Evolutionary conservation across 2,329 filamentous ascomycete genomes (phyloP).

Genomic region (Trichoderma atroviride): DNA sequence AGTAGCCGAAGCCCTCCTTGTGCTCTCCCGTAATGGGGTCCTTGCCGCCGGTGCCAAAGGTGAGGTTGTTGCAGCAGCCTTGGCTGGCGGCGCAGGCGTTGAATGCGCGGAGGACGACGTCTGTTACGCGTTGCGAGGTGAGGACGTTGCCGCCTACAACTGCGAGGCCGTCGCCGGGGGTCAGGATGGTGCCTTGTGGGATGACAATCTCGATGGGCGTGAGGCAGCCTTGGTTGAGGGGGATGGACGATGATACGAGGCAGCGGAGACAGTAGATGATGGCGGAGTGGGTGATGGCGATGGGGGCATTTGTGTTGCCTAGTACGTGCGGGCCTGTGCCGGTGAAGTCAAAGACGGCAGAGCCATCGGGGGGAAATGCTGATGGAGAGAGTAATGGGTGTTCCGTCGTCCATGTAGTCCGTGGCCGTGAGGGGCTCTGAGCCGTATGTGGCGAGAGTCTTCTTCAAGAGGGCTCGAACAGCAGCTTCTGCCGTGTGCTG

Average conservation of each 20-base stretch:
- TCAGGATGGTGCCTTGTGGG: constrained; percentile 71
- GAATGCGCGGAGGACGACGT: constrained; percentile 82
- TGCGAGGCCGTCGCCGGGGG: constrained; percentile 73
- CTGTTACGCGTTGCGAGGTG: constrained; percentile 78
- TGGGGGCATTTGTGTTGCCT: constrained; percentile 41
- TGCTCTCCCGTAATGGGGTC: constrained; percentile 55
- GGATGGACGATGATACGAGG: constrained; percentile 79
- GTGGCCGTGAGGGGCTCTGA: constrained; percentile 35
- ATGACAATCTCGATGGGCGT: constrained; percentile 75
- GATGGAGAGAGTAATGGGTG: constrained; percentile 73
- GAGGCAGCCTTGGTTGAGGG: constrained; percentile 83
- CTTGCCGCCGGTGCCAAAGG: constrained; percentile 79
- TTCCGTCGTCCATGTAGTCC: constrained; percentile 83
- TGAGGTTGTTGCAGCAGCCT: constrained; percentile 83
- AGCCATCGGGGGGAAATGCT: constrained; percentile 73
- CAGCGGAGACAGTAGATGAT: constrained; percentile 86
- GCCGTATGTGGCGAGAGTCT: constrained; percentile 28
- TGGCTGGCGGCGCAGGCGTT: constrained; percentile 76
- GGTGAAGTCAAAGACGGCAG: constrained; percentile 65
- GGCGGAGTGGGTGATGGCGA: constrained; percentile 50
- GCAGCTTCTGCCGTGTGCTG: constrained; percentile 55
- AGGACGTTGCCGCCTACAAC: constrained; percentile 84
- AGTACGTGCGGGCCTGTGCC: constrained; percentile 39
- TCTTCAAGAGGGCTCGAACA: constrained; percentile 58
- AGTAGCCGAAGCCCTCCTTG: constrained; percentile 73